These are phyloP conservation scores for Coemansia sp. DNA, from an alignment of 192 early-diverging fungal species.

Conservation along the genomic window DNA sequence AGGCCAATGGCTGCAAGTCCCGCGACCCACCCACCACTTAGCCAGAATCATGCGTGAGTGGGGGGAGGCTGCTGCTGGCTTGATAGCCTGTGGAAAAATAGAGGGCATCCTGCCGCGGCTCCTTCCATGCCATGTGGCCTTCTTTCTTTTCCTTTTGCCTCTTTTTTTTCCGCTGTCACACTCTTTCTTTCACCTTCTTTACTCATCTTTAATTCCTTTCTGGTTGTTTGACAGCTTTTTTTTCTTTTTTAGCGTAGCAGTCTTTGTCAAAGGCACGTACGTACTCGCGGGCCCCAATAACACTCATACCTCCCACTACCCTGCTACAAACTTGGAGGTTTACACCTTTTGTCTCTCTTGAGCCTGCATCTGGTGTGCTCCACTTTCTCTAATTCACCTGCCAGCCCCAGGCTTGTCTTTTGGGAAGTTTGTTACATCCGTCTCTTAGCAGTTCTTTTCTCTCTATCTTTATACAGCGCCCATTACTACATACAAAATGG, in stretches of 20 bases:
- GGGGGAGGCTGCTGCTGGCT: slow-evolving; percentile 10
- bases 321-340: neutral
- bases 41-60: slow-evolving; percentile 5
- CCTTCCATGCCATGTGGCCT: slow-evolving; percentile 1
- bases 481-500: slow-evolving; percentile 52
- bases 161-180: slow-evolving; percentile 12
- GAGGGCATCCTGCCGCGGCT: neutral
- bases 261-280: neutral
- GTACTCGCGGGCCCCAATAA: neutral
- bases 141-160: neutral
- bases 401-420: neutral
- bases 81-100: slow-evolving; percentile 11
- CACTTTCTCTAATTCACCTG: neutral
- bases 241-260: neutral
- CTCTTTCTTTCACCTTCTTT: slow-evolving; percentile 7
- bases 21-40: neutral
- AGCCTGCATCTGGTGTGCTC: neutral
- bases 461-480: slow-evolving; percentile 4
- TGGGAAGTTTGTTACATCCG: neutral
- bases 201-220: slow-evolving; percentile 7
- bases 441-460: neutral
- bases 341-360: neutral
- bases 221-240: neutral
- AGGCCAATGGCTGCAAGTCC: slow-evolving; percentile 10
- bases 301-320: neutral